These are phyloP conservation scores for Erythrobasidium yunnanense DNA, from an alignment of 768 basidiomycete species.

Conservation along the genomic window DNA sequence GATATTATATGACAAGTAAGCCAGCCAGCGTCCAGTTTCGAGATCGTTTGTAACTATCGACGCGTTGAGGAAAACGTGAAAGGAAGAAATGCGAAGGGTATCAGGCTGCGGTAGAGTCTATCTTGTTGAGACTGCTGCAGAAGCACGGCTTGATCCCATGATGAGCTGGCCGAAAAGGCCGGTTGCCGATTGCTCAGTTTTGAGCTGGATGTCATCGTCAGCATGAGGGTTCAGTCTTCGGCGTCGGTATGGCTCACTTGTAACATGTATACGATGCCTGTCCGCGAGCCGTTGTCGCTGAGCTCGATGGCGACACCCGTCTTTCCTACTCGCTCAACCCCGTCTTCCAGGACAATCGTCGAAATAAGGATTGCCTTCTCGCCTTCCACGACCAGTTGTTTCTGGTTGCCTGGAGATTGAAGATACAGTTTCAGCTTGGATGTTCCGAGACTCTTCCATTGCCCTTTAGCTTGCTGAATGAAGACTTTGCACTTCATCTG, in stretches of 20 bases:
- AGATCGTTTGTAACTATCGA: too few relatives aligned
- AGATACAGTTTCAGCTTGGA: conserved; percentile 78
- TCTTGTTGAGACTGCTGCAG: not conserved
- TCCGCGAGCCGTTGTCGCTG: conserved; percentile 78
- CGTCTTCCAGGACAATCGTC: conserved; percentile 88
- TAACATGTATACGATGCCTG: conserved; percentile 95
- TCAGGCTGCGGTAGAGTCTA: too few relatives aligned
- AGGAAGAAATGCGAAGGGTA: too few relatives aligned
- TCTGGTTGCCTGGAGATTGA: conserved; percentile 73
- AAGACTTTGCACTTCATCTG: conserved; percentile 99
- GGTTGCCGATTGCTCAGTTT: conserved; percentile 73
- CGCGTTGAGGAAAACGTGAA: too few relatives aligned
- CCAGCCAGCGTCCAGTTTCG: too few relatives aligned
- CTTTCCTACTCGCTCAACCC: conserved; percentile 96
- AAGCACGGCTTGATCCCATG: conserved; percentile 36
- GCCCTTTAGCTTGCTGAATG: conserved; percentile 78
- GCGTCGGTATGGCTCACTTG: conserved; percentile 55
- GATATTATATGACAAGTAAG: too few relatives aligned
- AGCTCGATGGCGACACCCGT: conserved; percentile 95
- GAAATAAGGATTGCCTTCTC: conserved; percentile 72
- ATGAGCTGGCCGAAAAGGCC: conserved; percentile 78
- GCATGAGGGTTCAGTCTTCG: not conserved
- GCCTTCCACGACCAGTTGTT: conserved; percentile 89
- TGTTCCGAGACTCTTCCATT: conserved; percentile 90
- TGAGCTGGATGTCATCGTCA: conserved; percentile 37